Evolutionary conservation across 495 filamentous ascomycete species (phyloP), one percentile per base, ranked within the genome.

Genomic region (Penicillium tannophilum): DNA sequence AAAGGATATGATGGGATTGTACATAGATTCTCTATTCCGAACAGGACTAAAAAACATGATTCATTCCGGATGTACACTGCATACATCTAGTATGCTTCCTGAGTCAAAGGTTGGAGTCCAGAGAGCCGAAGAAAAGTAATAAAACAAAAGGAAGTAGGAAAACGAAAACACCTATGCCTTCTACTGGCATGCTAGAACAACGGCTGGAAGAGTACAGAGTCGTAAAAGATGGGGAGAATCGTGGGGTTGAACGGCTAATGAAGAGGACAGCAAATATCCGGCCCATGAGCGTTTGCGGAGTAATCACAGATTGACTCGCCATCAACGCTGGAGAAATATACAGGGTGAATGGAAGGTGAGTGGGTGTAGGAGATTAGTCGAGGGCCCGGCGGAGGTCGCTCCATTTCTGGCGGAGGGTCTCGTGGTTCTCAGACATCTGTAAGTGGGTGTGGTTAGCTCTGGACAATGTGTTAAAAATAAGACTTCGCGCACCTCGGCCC

Each of bases 361-460:
- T 23, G 19, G 20, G 44, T 8, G 14, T 7, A 11, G 30, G 11
- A 30, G n/a, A 24, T 67, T 64, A 78, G 50, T 81, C 84, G 49
- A 89, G 81, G 41, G 84, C 84, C 62, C 86, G 87, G 68, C 87
- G 90, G 52, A 95, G 75, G 58, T 95, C 91, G 46, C 82, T 86
- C 90, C 89, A 93, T 77, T 89, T 91, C 60, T 90, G 85, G 54
- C 79, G 84, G 24, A 93, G 81, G 12, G 85, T 82, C 66, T 96
- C 91, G 67, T 95, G 84, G 60, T 90, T 84, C 82, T 94, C 73
- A 23, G 68, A 70, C 24, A 73, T 54, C 71, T 72, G 59, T 61
- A 1, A 45, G 19, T 7, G 2, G 44, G 64, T 50, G 26, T 41
- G 20, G 58, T 70, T 63, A 67, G 53, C 58, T 47, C 4, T n/a